Percentiles rank a stretch among this genome's conserved stretches.
Conservation (phyloP, 129 eudicot species). For the Dittrichia graveolens region DNA sequence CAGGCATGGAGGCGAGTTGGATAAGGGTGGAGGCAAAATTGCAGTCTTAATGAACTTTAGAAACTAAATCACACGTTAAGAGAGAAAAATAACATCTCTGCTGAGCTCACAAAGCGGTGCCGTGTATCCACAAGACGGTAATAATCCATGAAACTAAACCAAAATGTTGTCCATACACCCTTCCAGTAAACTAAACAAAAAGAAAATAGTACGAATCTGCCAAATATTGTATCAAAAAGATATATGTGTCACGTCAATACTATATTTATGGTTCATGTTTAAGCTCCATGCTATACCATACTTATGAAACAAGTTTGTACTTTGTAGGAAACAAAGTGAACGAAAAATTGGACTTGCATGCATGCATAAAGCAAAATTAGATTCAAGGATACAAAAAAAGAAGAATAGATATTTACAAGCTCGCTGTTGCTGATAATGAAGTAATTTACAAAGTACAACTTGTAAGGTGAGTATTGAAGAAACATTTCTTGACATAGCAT, state of each 20-base stretch:
- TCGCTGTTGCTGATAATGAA: background rate
- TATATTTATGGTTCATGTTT: conserved; percentile 19
- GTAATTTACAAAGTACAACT: conserved; percentile 1
- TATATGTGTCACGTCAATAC: conserved; percentile 39
- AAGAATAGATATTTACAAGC: conserved; percentile 8
- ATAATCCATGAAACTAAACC: conserved; percentile 8
- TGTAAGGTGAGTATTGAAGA: background rate
- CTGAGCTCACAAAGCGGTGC: too few species aligned
- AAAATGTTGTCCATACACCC: background rate
- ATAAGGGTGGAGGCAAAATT: too few species aligned
- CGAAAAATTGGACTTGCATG: conserved; percentile 1
- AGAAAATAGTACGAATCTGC: background rate
- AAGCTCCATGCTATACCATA: conserved; percentile 42
- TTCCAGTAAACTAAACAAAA: conserved; percentile 9
- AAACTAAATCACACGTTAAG: background rate
- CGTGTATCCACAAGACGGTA: background rate
- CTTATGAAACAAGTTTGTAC: conserved; percentile 23
- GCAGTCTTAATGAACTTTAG: too few species aligned
- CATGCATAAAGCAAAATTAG: conserved; percentile 7
- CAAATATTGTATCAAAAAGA: conserved; percentile 23
- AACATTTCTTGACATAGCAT: background rate
- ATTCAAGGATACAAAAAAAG: background rate
- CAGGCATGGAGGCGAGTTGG: too few species aligned
- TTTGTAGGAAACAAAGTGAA: conserved; percentile 9
- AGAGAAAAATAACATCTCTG: background rate